A percentile compares a stretch with the other conserved stretches of the same genome.
These are phyloP conservation scores for Corylus heterophylla DNA, from an alignment of 306 rosid genomes.

Conservation along the genomic window DNA sequence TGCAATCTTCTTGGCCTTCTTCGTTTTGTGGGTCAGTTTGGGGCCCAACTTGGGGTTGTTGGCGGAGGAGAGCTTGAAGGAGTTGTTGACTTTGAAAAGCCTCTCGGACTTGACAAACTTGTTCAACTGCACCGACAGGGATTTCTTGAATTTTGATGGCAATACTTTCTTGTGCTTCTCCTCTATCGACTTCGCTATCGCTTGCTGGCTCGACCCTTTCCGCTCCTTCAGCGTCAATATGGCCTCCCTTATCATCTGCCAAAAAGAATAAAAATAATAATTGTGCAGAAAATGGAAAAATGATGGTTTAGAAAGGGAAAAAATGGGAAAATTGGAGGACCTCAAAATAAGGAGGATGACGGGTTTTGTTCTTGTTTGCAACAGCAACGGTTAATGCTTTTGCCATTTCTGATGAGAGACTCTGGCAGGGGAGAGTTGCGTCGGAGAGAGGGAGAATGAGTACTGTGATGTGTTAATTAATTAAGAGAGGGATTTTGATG, in stretches of 20 bases:
- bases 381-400: not conserved
- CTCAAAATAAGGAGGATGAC: conserved; percentile 37
- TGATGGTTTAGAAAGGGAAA: not conserved
- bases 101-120: conserved; percentile 36
- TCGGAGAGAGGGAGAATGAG: not conserved
- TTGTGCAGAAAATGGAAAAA: not conserved
- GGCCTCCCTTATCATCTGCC: conserved; percentile 36
- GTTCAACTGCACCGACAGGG: conserved; percentile 32
- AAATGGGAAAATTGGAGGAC: not conserved
- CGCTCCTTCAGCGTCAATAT: conserved; percentile 28
- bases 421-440: not conserved
- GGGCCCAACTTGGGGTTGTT: conserved; percentile 17
- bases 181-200: conserved; percentile 31
- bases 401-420: conserved; percentile 12
- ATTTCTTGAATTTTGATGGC: conserved; percentile 28
- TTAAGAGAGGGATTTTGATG: no score
- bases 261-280: not conserved
- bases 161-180: conserved; percentile 27
- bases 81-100: conserved; percentile 35
- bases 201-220: conserved; percentile 36
- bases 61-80: conserved; percentile 25
- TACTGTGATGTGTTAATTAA: not conserved
- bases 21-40: not conserved
- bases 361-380: not conserved
- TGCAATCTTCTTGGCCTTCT: conserved; percentile 7